phyloP scores from a whole-genome alignment of 2,329 filamentous ascomycete genomes.

The Ambrosiella beaveri region DNA sequence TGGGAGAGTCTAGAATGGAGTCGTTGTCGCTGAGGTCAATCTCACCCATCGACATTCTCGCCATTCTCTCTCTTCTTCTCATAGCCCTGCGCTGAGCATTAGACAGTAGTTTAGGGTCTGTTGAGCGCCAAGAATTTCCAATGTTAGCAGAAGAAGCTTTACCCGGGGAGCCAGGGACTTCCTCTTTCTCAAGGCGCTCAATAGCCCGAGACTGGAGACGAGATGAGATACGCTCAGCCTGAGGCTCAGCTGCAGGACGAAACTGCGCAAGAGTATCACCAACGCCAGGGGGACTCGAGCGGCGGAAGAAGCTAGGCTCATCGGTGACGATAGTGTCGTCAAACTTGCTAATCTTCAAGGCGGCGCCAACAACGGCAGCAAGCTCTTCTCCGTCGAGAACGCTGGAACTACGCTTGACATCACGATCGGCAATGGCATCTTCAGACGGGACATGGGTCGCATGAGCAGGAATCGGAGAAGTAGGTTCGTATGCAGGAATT shows the following conservation, averaged over 20 bases:
- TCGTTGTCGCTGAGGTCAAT: not conserved
- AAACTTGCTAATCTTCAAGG: slow-evolving; percentile 4
- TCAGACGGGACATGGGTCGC: slow-evolving; percentile 17
- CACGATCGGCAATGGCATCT: not conserved
- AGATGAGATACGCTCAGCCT: not conserved
- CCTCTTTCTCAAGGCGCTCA: not conserved
- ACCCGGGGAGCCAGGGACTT: not conserved
- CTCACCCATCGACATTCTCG: not conserved
- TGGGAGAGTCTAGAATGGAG: not conserved
- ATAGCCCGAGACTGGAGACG: not conserved
- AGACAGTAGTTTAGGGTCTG: not conserved
- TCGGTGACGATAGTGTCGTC: slow-evolving; percentile 1
- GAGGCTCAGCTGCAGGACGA: not conserved
- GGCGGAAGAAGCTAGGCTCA: slow-evolving; percentile 6
- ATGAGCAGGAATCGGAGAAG: slow-evolving; percentile 9
- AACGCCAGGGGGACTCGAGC: slow-evolving; percentile 1
- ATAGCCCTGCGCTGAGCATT: not conserved
- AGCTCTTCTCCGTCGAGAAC: slow-evolving; percentile 5
- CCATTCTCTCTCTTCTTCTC: slow-evolving; percentile 1
- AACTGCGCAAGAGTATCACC: slow-evolving; percentile 3
- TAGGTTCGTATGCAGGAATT: slow-evolving; percentile 9
- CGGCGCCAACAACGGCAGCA: slow-evolving; percentile 6
- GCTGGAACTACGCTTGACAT: not conserved
- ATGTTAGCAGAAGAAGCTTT: not conserved
- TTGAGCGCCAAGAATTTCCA: slow-evolving; percentile 5